phyloP scores from a whole-genome alignment of 768 basidiomycete species.

The Tylopilus balloui region DNA sequence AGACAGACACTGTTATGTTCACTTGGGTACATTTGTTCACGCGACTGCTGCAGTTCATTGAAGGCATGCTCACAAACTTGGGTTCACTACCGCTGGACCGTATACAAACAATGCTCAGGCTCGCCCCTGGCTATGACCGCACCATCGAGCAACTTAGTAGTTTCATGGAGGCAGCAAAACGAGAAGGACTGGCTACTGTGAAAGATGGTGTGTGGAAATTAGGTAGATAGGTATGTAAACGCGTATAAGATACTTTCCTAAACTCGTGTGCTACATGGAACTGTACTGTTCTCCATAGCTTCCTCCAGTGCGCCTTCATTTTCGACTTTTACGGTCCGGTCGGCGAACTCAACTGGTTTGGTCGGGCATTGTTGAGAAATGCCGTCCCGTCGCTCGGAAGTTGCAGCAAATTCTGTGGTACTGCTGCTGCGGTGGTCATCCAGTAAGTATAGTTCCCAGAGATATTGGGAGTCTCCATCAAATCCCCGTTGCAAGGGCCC shows the following conservation, averaged over 20 bases:
- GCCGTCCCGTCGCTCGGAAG: too few relatives aligned
- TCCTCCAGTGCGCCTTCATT: neutral
- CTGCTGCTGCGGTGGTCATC: too few relatives aligned
- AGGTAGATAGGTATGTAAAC: slow-evolving; percentile 20
- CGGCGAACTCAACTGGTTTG: neutral
- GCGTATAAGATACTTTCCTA: neutral
- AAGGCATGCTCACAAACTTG: slow-evolving; percentile 88
- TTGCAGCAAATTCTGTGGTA: too few relatives aligned
- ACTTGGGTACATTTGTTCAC: neutral
- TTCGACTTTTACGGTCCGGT: neutral
- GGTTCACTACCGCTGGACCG: slow-evolving; percentile 69
- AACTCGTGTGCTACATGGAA: neutral
- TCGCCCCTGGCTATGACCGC: slow-evolving; percentile 79
- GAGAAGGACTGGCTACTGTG: slow-evolving; percentile 69
- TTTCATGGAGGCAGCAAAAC: slow-evolving; percentile 78
- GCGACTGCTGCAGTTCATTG: slow-evolving; percentile 58
- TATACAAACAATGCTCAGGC: slow-evolving; percentile 86
- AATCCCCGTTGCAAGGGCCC: too few relatives aligned
- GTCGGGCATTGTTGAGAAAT: too few relatives aligned
- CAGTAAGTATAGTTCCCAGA: too few relatives aligned
- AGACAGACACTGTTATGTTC: neutral
- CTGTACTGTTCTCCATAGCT: neutral
- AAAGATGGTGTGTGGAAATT: slow-evolving; percentile 71
- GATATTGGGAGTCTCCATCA: too few relatives aligned
- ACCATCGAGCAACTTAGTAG: slow-evolving; percentile 70